Conservation (phyloP, 176 grass and related monocot genomes). For the Pontederia crassipes region DNA sequence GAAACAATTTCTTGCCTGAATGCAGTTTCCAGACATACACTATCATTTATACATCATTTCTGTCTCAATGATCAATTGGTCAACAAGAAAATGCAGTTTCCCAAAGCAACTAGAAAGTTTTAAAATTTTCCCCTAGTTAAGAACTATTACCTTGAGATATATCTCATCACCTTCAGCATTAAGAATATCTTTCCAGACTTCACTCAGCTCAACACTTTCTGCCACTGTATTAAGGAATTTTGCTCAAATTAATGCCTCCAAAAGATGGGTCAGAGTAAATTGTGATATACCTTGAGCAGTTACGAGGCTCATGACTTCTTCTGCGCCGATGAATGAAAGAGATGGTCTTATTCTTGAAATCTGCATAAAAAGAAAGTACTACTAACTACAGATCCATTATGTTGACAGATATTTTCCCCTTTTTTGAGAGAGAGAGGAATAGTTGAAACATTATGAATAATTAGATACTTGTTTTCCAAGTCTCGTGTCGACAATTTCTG, state of each 20-base stretch:
- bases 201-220: slow-evolving; percentile 65
- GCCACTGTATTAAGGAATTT: slow-evolving; percentile 51
- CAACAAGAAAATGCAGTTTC: too few relatives aligned
- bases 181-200: slow-evolving; percentile 95
- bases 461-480: slow-evolving; percentile 47
- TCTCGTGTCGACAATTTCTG: slow-evolving; percentile 86
- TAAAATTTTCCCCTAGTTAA: slow-evolving; percentile 1
- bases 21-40: not conserved
- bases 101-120: slow-evolving; percentile 4
- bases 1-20: not conserved
- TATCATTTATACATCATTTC: not conserved
- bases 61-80: too few relatives aligned
- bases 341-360: slow-evolving; percentile 88
- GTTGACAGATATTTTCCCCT: not conserved
- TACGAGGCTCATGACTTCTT: slow-evolving; percentile 96
- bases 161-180: slow-evolving; percentile 94
- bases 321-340: slow-evolving; percentile 88
- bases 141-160: slow-evolving; percentile 73
- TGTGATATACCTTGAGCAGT: slow-evolving; percentile 73
- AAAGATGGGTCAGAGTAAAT: slow-evolving; percentile 16
- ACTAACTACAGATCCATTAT: not conserved
- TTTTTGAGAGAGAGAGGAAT: too few relatives aligned
- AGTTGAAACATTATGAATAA: too few relatives aligned
- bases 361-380: slow-evolving; percentile 29
- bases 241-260: slow-evolving; percentile 8